These are phyloP conservation scores for Epithele typhae DNA, from an alignment of 768 basidiomycete genomes.

Conservation along the genomic window DNA sequence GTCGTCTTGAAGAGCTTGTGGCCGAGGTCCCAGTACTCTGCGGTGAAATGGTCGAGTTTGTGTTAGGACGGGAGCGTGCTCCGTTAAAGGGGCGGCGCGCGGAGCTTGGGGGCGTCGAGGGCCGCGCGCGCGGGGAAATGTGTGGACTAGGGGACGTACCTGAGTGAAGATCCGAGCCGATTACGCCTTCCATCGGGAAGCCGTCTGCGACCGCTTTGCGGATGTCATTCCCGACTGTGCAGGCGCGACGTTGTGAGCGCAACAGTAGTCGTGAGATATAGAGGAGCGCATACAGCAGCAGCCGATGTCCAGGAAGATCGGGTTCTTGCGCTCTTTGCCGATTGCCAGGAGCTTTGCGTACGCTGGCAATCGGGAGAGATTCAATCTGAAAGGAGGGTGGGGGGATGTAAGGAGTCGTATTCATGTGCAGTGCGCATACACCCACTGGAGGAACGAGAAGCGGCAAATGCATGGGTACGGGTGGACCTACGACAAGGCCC, in stretches of 20 bases:
- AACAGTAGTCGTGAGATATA: background rate
- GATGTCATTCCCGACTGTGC: constrained; percentile 38
- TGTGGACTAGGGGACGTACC: no score
- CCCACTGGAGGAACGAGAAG: constrained; percentile 22
- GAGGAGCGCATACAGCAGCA: constrained; percentile 38
- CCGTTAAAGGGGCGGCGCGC: no score
- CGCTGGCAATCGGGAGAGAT: constrained; percentile 20
- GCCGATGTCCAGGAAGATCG: constrained; percentile 41
- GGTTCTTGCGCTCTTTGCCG: constrained; percentile 30
- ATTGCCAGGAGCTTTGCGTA: constrained; percentile 31
- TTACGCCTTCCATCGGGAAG: constrained; percentile 34
- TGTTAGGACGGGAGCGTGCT: no score
- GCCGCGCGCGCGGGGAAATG: background rate
- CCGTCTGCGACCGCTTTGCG: constrained; percentile 40
- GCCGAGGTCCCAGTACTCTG: constrained; percentile 60
- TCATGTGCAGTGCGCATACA: no score
- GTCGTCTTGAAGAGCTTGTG: constrained; percentile 56
- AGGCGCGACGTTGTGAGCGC: background rate
- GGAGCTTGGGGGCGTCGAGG: no score
- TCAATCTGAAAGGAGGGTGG: constrained; percentile 19
- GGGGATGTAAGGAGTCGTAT: no score
- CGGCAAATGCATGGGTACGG: constrained; percentile 29
- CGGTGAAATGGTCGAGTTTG: background rate
- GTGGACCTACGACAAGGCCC: constrained; percentile 17
- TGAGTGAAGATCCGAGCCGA: constrained; percentile 35